Evolutionary conservation across 768 basidiomycete genomes (phyloP).

Genomic region (Tylopilus rubrobrunneus): DNA sequence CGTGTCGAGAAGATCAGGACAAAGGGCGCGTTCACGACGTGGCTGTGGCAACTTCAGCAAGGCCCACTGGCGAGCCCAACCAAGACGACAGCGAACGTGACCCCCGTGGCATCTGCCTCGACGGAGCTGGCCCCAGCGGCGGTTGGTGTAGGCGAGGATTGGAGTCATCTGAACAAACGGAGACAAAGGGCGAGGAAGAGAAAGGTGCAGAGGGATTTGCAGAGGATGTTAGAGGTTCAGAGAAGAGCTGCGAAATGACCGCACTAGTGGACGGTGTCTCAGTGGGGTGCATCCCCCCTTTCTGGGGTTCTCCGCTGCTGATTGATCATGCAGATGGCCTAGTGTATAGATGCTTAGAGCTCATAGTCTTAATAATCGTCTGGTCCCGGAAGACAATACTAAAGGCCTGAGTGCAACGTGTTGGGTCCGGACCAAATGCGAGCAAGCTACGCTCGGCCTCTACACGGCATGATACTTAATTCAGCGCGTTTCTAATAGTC

Average conservation of each 20-base stretch:
- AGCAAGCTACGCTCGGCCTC: too few relatives aligned
- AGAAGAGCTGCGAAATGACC: conserved; percentile 2
- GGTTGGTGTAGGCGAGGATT: conserved; percentile 40
- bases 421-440: too few relatives aligned
- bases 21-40: conserved; percentile 32
- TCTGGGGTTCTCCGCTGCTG: too few relatives aligned
- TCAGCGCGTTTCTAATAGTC: too few relatives aligned
- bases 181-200: conserved; percentile 43
- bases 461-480: too few relatives aligned
- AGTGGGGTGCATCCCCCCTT: too few relatives aligned
- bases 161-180: conserved; percentile 54
- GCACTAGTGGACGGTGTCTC: background rate
- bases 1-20: conserved; percentile 42
- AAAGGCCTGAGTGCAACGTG: too few relatives aligned
- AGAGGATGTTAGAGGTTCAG: conserved; percentile 36
- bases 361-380: too few relatives aligned
- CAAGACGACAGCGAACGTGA: background rate
- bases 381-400: too few relatives aligned
- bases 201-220: conserved; percentile 44
- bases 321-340: too few relatives aligned
- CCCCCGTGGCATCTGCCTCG: background rate
- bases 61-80: background rate
- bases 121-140: conserved; percentile 22
- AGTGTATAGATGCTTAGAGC: too few relatives aligned
- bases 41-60: conserved; percentile 37